A percentile compares a stretch with the other conserved stretches of the same genome.
These are phyloP conservation scores for Heritiera littoralis DNA, from an alignment of 345 rosid genomes.

Conservation along the genomic window DNA sequence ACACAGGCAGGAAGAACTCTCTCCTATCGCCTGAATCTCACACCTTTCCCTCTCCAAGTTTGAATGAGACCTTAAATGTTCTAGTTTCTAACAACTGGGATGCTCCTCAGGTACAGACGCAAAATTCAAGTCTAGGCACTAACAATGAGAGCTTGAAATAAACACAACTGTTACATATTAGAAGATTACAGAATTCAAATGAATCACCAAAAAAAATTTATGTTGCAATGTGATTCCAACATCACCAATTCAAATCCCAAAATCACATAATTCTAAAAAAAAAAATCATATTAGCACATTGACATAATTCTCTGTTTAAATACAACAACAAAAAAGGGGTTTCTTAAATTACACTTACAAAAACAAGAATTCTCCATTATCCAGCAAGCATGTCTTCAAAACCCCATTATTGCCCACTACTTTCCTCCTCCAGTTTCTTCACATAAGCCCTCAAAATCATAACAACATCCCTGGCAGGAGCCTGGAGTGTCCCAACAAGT, in stretches of 20 bases:
- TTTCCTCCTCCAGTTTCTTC: constrained; percentile 87
- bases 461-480: constrained; percentile 78
- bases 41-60: not conserved
- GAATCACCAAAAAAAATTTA: not conserved
- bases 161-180: not conserved
- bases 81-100: not conserved
- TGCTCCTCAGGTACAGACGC: not conserved
- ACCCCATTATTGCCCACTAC: constrained; percentile 42
- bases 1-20: not conserved
- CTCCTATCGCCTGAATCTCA: not conserved
- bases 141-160: not conserved
- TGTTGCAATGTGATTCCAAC: constrained; percentile 11
- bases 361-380: constrained; percentile 16
- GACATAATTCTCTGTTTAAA: not conserved
- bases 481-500: constrained; percentile 82
- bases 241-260: constrained; percentile 12
- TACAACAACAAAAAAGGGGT: constrained; percentile 4
- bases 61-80: not conserved
- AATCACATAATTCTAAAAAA: constrained; percentile 12
- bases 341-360: constrained; percentile 30
- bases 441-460: constrained; percentile 84
- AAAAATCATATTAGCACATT: not conserved
- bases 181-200: not conserved
- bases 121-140: not conserved
- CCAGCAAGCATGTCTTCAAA: not conserved